phyloP scores from a whole-genome alignment of 192 early-diverging fungal genomes.

The Mortierella antarctica region DNA sequence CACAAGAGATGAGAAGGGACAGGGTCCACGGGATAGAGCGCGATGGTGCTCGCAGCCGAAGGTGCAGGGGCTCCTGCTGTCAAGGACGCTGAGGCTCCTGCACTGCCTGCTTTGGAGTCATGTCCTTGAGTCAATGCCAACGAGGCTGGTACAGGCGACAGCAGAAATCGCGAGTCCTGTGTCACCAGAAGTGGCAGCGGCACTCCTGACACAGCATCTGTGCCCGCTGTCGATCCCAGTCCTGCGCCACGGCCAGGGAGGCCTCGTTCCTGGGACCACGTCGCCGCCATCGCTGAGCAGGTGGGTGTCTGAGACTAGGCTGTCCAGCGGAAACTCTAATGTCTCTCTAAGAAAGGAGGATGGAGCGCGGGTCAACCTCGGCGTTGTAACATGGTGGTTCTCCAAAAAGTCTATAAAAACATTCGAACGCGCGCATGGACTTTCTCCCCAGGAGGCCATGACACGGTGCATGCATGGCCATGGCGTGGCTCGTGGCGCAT shows the following conservation, averaged over 20 bases:
- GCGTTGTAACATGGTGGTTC: too few relatives aligned
- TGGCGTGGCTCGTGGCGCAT: too few relatives aligned
- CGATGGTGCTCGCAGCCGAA: constrained; percentile 9
- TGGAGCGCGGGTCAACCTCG: neutral
- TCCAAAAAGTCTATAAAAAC: too few relatives aligned
- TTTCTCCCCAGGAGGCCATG: too few relatives aligned
- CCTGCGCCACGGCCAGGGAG: neutral
- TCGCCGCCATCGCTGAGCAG: constrained; percentile 5
- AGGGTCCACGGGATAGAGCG: constrained; percentile 38
- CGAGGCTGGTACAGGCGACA: constrained; percentile 42
- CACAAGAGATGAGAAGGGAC: constrained; percentile 45
- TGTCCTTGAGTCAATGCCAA: constrained; percentile 8
- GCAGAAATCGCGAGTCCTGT: constrained; percentile 16
- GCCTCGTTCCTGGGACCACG: constrained; percentile 17
- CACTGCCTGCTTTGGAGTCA: neutral
- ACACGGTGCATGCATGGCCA: too few relatives aligned
- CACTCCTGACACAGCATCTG: neutral
- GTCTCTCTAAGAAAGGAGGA: neutral
- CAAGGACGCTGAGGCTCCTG: neutral
- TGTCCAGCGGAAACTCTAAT: neutral
- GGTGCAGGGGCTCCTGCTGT: neutral
- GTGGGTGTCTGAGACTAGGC: neutral
- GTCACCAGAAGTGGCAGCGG: neutral
- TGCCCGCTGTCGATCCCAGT: neutral
- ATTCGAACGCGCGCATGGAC: too few relatives aligned